Evolutionary conservation across 2,329 filamentous ascomycete genomes (phyloP), one percentile per base, ranked within the genome.

Genomic region (Akanthomyces dipterigenus): DNA sequence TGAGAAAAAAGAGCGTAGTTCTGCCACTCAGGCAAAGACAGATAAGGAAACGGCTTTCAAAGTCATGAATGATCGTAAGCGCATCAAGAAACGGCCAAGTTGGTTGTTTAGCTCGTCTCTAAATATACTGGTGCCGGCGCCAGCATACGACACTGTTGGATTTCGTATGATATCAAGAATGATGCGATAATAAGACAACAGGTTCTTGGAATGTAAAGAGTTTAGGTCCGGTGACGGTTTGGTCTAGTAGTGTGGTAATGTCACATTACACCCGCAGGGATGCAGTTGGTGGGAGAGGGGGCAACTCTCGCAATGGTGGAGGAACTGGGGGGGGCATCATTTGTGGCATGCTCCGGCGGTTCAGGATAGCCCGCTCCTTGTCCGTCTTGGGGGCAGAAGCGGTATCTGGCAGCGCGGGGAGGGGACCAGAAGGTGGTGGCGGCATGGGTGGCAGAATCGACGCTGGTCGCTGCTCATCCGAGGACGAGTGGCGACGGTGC

Each of bases 271-370:
- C 57, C 57, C 40, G 57, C 49, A 60, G 3, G 24, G 57, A 60
- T 53, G 57, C 40, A 38, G 36, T 75, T 48, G 67, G 71, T 5
- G 81, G 82, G 43, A 84, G 75, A 0, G 82, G 82, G 20, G 82
- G 82, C 24, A 85, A 74, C 16, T 82, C 81, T 64, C 78, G 78
- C 12, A 74, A 83, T 26, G 82, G 82, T 5, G 82, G 82, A 7
- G 82, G 82, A 16, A 76, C 79, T 18, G 78, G 81, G 1, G 82
- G 82, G 34, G 61, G 50, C 38, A 71, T 72, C 42, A 83, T 71
- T 28, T 82, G 79, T 6, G 81, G 77, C 76, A 83, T 77, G 70
- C 81, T 83, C 60, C 77, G 75, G 28, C 80, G 74, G 57, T 74
- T 75, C 28, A 70, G 42, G 24, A 73, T 55, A 6, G 64, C 63